Base-by-base conservation (phyloP, 1,284 basidiomycete species). In the Tylopilus sp. region DNA sequence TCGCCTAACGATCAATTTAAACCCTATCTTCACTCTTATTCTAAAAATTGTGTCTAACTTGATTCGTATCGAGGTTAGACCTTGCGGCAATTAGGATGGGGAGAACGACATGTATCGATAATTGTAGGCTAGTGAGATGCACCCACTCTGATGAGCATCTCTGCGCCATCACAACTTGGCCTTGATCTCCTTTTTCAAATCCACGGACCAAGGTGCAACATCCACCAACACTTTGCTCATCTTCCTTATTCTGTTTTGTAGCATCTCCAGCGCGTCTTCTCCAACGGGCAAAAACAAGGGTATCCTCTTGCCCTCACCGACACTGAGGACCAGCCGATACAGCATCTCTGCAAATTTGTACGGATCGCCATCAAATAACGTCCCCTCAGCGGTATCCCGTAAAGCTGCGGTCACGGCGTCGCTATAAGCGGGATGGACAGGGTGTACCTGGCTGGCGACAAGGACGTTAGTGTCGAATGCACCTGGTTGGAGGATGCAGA, bases 401-500 rank as follows among this genome's bases (percentile, higher is more conserved):
- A 67, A 3, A 6, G 56, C 33, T 1, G 58, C 31, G 13, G 35
- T 58, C 13, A 59, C 31, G n/a, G 67, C 45, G 16, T 70, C 61
- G 5, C 37, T 39, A 31, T 77, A 77, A 14, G 70, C 68, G 2
- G 73, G 68, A 14, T 71, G 67, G 3, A 17, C 3, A 12, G 74
- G 66, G 19, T 69, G 42, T 5, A 63, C 12, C 31, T 41, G 45
- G 21, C 27, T 29, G 10, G 42, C 10, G 9, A 57, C 35, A 33
- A 68, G 2, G 19, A 61, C 39, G 10, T 69, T 68, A 8, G 73
- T 68, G 21, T 72, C 41, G 52, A 74, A 78, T 1, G n/a, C 48
- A 45, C 67, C 74, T 2, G 66, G 67, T 62, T 74, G 48, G 21
- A 76, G 50, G 60, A 76, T 70, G 53, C 73, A 76, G 16, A 67